These are phyloP conservation scores for Artomyces pyxidatus DNA, from an alignment of 768 basidiomycete species.

Conservation along the genomic window DNA sequence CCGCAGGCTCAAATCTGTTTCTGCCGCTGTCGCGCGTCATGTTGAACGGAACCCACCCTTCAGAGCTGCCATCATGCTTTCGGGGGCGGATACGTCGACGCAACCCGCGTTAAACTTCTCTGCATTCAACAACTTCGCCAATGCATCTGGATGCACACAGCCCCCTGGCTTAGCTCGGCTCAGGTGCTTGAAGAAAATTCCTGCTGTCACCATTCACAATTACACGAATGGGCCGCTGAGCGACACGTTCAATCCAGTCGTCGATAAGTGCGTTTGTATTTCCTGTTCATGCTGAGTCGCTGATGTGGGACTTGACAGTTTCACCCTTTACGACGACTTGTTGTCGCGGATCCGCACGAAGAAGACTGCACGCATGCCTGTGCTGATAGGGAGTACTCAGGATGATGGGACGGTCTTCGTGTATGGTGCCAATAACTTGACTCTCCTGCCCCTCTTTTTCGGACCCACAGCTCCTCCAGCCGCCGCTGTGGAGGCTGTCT, in stretches of 20 bases:
- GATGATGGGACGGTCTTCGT: constrained; percentile 2
- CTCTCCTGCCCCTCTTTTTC: not conserved
- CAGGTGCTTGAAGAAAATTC: constrained; percentile 18
- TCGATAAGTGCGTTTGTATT: constrained; percentile 6
- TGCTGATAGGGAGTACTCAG: constrained; percentile 4
- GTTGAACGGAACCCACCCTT: not conserved
- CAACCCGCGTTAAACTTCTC: not conserved
- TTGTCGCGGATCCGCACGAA: constrained; percentile 4
- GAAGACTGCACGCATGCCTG: constrained; percentile 1
- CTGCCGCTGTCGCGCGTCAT: not conserved
- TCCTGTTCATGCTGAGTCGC: not conserved
- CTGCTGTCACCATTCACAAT: constrained; percentile 14
- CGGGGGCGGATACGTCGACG: not conserved
- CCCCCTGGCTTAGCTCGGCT: constrained; percentile 14
- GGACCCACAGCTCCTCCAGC: not conserved
- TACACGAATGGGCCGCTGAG: constrained; percentile 8
- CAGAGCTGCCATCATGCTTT: not conserved
- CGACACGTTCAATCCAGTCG: not conserved
- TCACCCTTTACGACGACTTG: constrained; percentile 2
- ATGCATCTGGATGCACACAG: constrained; percentile 13
- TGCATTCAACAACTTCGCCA: constrained; percentile 2
- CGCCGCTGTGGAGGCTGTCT: not conserved
- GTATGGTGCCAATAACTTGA: not conserved
- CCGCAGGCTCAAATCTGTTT: too few relatives aligned
- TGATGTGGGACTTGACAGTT: not conserved